Conservation (phyloP, 2,329 filamentous ascomycete species). For the Colletotrichum acutatum region DNA sequence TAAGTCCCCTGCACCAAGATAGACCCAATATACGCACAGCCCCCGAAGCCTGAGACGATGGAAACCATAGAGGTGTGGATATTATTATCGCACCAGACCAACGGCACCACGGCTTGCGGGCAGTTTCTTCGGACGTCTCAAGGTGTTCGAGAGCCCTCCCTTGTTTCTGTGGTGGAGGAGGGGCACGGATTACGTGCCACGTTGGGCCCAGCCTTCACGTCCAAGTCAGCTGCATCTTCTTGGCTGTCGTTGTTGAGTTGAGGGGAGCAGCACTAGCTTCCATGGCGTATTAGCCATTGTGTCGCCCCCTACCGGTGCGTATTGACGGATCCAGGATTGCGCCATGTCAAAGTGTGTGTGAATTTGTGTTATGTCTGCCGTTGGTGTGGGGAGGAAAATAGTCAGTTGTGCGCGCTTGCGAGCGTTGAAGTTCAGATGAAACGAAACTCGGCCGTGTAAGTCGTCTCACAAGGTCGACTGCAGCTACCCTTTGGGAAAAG, state of each 20-base stretch:
- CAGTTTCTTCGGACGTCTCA: conserved; percentile 20
- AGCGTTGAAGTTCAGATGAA: conserved; percentile 26
- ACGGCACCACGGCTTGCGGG: conserved; percentile 1
- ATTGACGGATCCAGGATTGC: conserved; percentile 4
- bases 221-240: neutral
- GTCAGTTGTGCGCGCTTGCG: neutral
- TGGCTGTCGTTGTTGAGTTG: conserved; percentile 5
- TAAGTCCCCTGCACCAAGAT: neutral
- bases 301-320: neutral
- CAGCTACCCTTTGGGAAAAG: neutral
- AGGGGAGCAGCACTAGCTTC: conserved; percentile 21
- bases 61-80: conserved; percentile 22
- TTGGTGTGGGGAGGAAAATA: neutral
- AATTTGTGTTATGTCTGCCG: conserved; percentile 10
- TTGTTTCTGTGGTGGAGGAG: neutral
- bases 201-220: neutral
- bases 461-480: conserved; percentile 24
- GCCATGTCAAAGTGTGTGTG: neutral
- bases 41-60: conserved; percentile 16
- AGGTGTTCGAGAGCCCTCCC: conserved; percentile 18
- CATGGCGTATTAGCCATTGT: neutral
- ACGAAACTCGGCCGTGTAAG: conserved; percentile 22
- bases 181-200: neutral
- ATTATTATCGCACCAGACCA: conserved; percentile 19
- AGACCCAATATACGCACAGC: conserved; percentile 8